Conservation (phyloP, 352 stramenopile genomes). For the Pythium dissimile region DNA sequence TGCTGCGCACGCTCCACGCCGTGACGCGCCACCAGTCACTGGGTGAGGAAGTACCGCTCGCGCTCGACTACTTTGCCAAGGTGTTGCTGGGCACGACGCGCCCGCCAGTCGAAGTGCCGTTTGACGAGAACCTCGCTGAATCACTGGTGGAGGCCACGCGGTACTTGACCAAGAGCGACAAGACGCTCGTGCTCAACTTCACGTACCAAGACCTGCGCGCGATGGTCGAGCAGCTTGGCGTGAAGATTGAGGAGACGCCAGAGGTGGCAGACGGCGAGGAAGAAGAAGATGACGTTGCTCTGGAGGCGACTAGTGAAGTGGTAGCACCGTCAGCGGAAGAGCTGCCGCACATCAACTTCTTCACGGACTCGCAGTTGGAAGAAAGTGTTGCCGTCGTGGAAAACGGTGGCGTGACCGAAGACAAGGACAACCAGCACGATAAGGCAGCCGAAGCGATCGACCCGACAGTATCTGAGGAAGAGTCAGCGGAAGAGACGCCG, state of each 20-base stretch:
- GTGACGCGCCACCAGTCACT: slow-evolving; percentile 74
- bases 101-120: slow-evolving; percentile 68
- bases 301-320: no score
- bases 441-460: slow-evolving; percentile 10
- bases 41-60: slow-evolving; percentile 72
- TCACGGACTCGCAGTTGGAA: slow-evolving; percentile 73
- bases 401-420: slow-evolving; percentile 1
- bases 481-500: slow-evolving; percentile 9
- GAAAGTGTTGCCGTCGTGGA: slow-evolving; percentile 13
- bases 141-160: slow-evolving; percentile 75
- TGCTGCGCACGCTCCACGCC: slow-evolving; percentile 76
- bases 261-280: slow-evolving; percentile 11
- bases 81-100: slow-evolving; percentile 78
- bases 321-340: slow-evolving; percentile 30
- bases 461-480: slow-evolving; percentile 3
- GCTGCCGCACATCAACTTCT: slow-evolving; percentile 81
- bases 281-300: slow-evolving; percentile 12
- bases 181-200: slow-evolving; percentile 69
- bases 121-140: slow-evolving; percentile 74
- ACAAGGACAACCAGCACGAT: slow-evolving; percentile 12
- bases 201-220: slow-evolving; percentile 60
- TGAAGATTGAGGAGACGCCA: not conserved
- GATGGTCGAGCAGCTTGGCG: slow-evolving; percentile 49
- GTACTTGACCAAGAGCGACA: slow-evolving; percentile 61
- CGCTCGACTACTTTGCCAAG: slow-evolving; percentile 84